phyloP scores from a whole-genome alignment of 1,139 yeast genomes.

The Hemisphaericaspora lyxosophila region DNA sequence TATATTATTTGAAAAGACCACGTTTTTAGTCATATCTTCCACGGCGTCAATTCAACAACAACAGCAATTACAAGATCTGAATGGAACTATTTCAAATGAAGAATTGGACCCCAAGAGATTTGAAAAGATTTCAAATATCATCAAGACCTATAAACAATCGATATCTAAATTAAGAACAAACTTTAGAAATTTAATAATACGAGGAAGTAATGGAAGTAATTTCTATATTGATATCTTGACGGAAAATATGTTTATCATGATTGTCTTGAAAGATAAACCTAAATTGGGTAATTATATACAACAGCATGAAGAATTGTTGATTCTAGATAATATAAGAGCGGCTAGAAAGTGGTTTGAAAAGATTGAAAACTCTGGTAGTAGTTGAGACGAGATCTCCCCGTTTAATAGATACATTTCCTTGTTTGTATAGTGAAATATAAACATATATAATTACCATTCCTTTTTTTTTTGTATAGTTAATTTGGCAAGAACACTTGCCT shows the following conservation, averaged over 20 bases:
- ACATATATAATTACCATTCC: too few species aligned
- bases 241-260: conserved; percentile 74
- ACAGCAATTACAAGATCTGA: conserved; percentile 13
- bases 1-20: conserved; percentile 87
- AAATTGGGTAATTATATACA: conserved; percentile 24
- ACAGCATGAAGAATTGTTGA: conserved; percentile 60
- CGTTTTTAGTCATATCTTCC: conserved; percentile 85
- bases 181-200: conserved; percentile 72
- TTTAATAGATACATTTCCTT: too few species aligned
- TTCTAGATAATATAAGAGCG: conserved; percentile 65
- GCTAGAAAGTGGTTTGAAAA: conserved; percentile 68
- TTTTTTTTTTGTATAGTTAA: too few species aligned
- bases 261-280: conserved; percentile 48
- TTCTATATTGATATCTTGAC: conserved; percentile 69
- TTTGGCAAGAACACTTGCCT: too few species aligned
- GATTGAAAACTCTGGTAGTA: conserved; percentile 35
- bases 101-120: conserved; percentile 83
- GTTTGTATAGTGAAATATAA: too few species aligned
- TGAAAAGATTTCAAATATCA: conserved; percentile 90
- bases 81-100: conserved; percentile 11
- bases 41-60: conserved; percentile 46
- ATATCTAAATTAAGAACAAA: conserved; percentile 85
- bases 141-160: conserved; percentile 92
- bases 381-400: neutral
- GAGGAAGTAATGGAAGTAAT: conserved; percentile 70